Conservation (phyloP, 2,329 filamentous ascomycete genomes). For the Trichophyton simii region DNA sequence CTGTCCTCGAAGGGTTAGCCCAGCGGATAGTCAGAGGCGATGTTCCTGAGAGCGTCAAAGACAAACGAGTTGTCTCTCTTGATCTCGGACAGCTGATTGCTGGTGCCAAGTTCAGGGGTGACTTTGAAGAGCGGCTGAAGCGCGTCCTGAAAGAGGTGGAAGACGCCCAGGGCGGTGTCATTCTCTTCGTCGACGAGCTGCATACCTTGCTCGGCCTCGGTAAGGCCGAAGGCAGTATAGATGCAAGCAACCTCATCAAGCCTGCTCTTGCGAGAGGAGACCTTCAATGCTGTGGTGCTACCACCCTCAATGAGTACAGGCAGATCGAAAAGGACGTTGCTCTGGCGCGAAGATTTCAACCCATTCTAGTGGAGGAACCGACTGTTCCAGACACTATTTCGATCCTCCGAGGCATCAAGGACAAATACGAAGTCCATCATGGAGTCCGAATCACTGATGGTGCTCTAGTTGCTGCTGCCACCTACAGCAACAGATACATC, state of each 20-base stretch:
- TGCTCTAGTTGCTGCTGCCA: conserved; percentile 80
- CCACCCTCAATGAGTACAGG: conserved; percentile 83
- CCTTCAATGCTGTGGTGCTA: conserved; percentile 88
- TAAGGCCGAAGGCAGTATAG: conserved; percentile 91
- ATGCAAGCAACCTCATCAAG: conserved; percentile 89
- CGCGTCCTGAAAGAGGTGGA: conserved; percentile 83
- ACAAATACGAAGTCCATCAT: conserved; percentile 94
- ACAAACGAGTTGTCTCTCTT: conserved; percentile 76
- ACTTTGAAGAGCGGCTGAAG: conserved; percentile 91
- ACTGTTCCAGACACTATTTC: conserved; percentile 86
- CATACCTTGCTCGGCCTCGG: conserved; percentile 85
- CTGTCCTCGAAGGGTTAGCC: conserved; percentile 79
- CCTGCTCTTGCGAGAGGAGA: conserved; percentile 86
- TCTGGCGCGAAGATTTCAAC: conserved; percentile 82
- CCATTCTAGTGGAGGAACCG: conserved; percentile 85
- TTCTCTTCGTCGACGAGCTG: conserved; percentile 89
- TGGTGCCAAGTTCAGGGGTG: conserved; percentile 86
- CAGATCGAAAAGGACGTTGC: conserved; percentile 94
- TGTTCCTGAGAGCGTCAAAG: conserved; percentile 89
- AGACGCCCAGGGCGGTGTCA: conserved; percentile 75
- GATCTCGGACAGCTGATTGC: conserved; percentile 90
- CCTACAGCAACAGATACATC: conserved; percentile 89
- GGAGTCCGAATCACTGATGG: conserved; percentile 90
- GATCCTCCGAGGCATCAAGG: conserved; percentile 90
- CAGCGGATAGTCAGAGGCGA: conserved; percentile 83